Conservation (phyloP, 140 eudicot genomes). For the Bidens hawaiensis region DNA sequence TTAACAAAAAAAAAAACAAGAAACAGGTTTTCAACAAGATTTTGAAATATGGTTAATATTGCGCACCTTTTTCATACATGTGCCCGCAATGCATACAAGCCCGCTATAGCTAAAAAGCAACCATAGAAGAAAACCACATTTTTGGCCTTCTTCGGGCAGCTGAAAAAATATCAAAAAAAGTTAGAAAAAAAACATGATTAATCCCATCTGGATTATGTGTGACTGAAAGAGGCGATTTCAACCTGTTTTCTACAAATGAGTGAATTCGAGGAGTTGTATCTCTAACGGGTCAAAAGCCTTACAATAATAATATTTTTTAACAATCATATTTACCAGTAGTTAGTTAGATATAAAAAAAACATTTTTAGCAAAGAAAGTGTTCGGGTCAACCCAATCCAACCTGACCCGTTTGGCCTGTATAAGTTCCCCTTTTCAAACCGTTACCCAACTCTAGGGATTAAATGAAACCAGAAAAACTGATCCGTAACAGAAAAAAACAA, state of each 20-base stretch:
- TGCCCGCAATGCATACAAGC: constrained; percentile 71
- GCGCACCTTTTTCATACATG: constrained; percentile 75
- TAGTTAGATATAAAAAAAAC: background rate
- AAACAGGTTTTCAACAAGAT: background rate
- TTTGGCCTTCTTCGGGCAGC: constrained; percentile 98
- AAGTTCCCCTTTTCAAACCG: background rate
- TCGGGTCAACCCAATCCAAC: background rate
- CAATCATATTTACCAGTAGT: background rate
- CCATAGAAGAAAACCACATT: constrained; percentile 98
- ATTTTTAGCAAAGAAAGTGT: background rate
- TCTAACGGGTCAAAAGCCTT: background rate
- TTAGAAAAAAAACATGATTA: background rate
- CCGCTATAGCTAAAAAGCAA: constrained; percentile 94
- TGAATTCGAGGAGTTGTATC: background rate
- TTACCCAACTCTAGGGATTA: background rate
- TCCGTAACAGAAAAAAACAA: too few relatives aligned
- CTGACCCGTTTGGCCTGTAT: background rate
- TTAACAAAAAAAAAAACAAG: too few relatives aligned
- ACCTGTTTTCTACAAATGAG: background rate
- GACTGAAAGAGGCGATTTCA: background rate
- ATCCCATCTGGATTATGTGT: background rate
- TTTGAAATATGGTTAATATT: background rate
- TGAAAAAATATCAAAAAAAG: constrained; percentile 31
- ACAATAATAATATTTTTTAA: background rate
- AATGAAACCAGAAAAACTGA: too few relatives aligned